Conservation (phyloP, 2,329 filamentous ascomycete genomes). For the Calonectria ilicicola region DNA sequence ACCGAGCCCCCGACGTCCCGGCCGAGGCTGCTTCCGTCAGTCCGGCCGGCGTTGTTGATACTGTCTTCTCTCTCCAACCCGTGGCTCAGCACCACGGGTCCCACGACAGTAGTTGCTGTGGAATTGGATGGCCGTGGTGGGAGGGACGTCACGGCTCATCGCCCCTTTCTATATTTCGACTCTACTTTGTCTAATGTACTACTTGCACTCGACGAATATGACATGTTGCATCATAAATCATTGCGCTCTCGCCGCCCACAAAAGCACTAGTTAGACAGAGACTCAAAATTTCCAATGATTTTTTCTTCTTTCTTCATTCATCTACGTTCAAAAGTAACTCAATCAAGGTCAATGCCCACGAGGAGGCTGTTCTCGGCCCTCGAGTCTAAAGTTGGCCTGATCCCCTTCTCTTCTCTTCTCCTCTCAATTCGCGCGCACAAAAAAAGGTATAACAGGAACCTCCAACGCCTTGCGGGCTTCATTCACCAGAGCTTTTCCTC, state of each 20-base stretch:
- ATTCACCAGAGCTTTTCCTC: conserved; percentile 31
- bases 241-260: conserved; percentile 32
- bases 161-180: conserved; percentile 35
- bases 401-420: neutral
- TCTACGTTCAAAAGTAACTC: conserved; percentile 12
- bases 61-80: conserved; percentile 76
- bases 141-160: conserved; percentile 70
- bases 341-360: neutral
- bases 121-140: conserved; percentile 62
- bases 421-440: conserved; percentile 12
- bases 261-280: conserved; percentile 43
- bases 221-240: conserved; percentile 37
- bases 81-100: conserved; percentile 42
- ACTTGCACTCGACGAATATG: conserved; percentile 39
- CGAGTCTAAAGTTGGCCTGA: neutral
- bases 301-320: conserved; percentile 29
- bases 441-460: conserved; percentile 19
- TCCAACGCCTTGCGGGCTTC: conserved; percentile 34
- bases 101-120: conserved; percentile 61
- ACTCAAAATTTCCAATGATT: conserved; percentile 40
- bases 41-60: conserved; percentile 49
- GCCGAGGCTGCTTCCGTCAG: conserved; percentile 5
- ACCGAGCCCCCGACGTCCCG: conserved; percentile 39
- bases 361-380: neutral
- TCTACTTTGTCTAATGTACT: conserved; percentile 34